These are phyloP conservation scores for Colletotrichum tropicicola DNA, from an alignment of 2,329 filamentous ascomycete genomes.

Conservation along the genomic window DNA sequence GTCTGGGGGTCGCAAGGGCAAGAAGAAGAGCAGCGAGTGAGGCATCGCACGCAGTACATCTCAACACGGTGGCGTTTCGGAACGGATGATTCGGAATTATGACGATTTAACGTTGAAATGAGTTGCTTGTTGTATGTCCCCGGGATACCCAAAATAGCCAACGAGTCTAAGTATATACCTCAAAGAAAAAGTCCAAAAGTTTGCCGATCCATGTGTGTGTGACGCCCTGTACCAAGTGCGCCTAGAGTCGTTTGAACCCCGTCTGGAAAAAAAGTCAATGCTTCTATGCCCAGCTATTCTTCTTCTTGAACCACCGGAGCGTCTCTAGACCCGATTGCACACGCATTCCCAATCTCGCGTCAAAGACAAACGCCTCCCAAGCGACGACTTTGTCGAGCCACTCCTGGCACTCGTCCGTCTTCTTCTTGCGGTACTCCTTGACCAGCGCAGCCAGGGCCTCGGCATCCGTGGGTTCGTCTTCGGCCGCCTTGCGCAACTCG, in stretches of 20 bases:
- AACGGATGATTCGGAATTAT: background rate
- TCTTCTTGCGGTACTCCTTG: slow-evolving; percentile 51
- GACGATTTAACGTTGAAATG: background rate
- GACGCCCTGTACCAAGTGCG: background rate
- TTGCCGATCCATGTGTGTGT: background rate
- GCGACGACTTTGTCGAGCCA: slow-evolving; percentile 73
- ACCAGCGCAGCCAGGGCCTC: slow-evolving; percentile 37
- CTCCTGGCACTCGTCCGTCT: slow-evolving; percentile 68
- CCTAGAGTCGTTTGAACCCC: background rate
- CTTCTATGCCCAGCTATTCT: slow-evolving; percentile 41
- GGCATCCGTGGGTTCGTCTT: slow-evolving; percentile 41
- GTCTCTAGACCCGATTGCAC: slow-evolving; percentile 76
- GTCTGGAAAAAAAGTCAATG: background rate
- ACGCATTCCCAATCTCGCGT: slow-evolving; percentile 78
- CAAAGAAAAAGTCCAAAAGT: background rate
- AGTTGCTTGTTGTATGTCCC: slow-evolving; percentile 18
- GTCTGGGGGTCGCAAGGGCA: slow-evolving; percentile 36
- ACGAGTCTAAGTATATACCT: slow-evolving; percentile 1
- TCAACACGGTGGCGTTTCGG: background rate
- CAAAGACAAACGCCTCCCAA: slow-evolving; percentile 78
- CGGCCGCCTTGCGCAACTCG: slow-evolving; percentile 33
- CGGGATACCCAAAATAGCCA: slow-evolving; percentile 9
- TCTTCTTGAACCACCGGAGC: slow-evolving; percentile 61
- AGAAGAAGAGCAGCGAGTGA: slow-evolving; percentile 18
- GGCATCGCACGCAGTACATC: background rate